These are phyloP conservation scores for Neofusicoccum parvum DNA, from an alignment of 2,329 filamentous ascomycete genomes.

Conservation along the genomic window DNA sequence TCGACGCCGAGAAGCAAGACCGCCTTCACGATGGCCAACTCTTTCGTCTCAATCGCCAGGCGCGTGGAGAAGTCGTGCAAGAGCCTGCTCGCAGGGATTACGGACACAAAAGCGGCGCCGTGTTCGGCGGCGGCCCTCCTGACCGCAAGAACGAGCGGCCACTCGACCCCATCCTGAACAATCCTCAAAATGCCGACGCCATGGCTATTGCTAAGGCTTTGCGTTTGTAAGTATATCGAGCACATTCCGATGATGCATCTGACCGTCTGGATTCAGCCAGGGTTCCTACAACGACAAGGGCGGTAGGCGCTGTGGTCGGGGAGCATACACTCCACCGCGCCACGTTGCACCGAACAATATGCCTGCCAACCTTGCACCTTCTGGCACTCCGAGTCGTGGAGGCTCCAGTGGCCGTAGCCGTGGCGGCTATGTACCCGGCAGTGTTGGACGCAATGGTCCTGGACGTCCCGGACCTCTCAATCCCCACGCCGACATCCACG, in stretches of 20 bases:
- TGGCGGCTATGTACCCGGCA: neutral
- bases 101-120: neutral
- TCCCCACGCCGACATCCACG: constrained; percentile 11
- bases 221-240: neutral
- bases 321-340: neutral
- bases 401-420: neutral
- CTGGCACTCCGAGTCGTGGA: neutral
- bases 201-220: neutral
- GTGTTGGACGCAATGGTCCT: neutral
- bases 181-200: neutral
- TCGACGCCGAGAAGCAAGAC: constrained; percentile 1
- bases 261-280: neutral
- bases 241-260: neutral
- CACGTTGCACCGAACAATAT: neutral
- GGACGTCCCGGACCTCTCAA: neutral
- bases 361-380: neutral
- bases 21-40: constrained; percentile 16
- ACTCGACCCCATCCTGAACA: neutral
- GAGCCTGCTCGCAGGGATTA: neutral
- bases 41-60: constrained; percentile 16
- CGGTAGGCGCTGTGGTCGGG: neutral
- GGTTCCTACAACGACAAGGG: neutral
- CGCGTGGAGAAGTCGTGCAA: neutral
- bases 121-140: neutral
- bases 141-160: neutral